Evolutionary conservation across 2,329 filamentous ascomycete species (phyloP), one percentile per base, ranked within the genome.

Genomic region (Alternaria brassicicola): DNA sequence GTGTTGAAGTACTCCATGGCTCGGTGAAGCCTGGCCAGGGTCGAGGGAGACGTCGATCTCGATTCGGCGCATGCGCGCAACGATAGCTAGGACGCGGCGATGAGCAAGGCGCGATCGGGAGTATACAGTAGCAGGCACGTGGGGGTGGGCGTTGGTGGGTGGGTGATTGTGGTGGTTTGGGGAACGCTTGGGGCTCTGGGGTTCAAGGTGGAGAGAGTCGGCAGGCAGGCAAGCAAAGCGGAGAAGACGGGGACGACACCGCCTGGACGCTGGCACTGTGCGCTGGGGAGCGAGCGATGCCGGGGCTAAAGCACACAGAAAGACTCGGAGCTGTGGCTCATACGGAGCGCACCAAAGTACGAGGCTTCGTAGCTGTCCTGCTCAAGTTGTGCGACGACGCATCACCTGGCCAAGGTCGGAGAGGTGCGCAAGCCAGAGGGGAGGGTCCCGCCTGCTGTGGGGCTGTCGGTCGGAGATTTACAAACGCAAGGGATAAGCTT

Each of bases 1-100:
- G 83, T 84, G 73, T 87, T 85, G 77, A 84, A 87, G 74, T 83
- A 81, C 70, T 86, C 85, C 78, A 80, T 80, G 58, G 67, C 72
- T 72, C 62, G 60, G 56, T 57, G 62, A 63, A 53, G 64, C 54
- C 52, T 62, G 62, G 67, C 68, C 67, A 63, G 65, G 63, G 58
- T 58, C 31, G 58, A 57, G 54, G 58, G 48, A 60, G 49, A 42
- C 54, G 54, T 55, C 25, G 62, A 57, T 25, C 49, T 57, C 28
- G 62, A 55, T 55, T 59, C 25, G 66, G 67, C 64, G 74, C 72
- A 75, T 74, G 57, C 66, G 73, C 67, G 71, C 70, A 65, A 65
- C 63, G 21, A 61, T 38, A 35, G 55, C 21, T 45, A 45, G 42
- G 51, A 15, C 19, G 38, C 48, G 42, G 52, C 56, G 54, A 50